Conservation (phyloP, 2,329 filamentous ascomycete species). For the Blumeriella jaapii region DNA sequence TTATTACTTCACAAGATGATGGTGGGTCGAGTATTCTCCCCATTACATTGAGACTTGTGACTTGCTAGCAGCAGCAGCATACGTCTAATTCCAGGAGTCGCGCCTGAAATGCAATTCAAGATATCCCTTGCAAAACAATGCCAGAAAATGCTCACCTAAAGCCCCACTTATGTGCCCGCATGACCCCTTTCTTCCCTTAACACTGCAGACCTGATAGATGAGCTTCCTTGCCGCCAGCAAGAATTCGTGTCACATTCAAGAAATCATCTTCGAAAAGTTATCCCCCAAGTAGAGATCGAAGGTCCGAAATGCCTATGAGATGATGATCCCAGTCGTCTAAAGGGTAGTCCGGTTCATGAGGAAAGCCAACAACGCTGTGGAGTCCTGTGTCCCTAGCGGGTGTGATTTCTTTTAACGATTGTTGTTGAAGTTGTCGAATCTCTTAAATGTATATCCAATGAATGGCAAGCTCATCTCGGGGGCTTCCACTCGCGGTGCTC, state of each 20-base stretch:
- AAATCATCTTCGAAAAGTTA: slow-evolving; percentile 14
- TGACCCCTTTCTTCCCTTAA: slow-evolving; percentile 5
- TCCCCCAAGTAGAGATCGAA: neutral
- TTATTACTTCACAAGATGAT: neutral
- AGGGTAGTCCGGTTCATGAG: too few species aligned
- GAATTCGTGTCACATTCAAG: too few species aligned
- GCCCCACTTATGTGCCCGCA: slow-evolving; percentile 8
- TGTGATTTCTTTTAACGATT: slow-evolving; percentile 1
- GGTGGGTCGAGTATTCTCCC: slow-evolving; percentile 4
- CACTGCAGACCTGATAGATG: slow-evolving; percentile 6
- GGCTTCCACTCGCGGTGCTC: slow-evolving; percentile 54
- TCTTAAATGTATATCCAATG: slow-evolving; percentile 95
- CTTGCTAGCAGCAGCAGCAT: slow-evolving; percentile 8
- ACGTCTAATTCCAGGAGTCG: slow-evolving; percentile 15
- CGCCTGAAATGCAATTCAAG: slow-evolving; percentile 18
- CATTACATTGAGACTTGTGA: slow-evolving; percentile 6
- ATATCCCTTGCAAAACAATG: slow-evolving; percentile 6
- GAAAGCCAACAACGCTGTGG: too few species aligned
- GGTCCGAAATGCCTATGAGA: neutral
- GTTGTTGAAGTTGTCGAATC: slow-evolving; percentile 53
- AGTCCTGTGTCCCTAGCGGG: too few species aligned
- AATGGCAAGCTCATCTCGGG: slow-evolving; percentile 95
- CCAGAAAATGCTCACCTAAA: slow-evolving; percentile 8
- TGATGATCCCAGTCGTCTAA: too few species aligned
- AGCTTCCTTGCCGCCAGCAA: slow-evolving; percentile 8